phyloP scores from a whole-genome alignment of 352 stramenopile species.

The Phytophthora aleatoria region DNA sequence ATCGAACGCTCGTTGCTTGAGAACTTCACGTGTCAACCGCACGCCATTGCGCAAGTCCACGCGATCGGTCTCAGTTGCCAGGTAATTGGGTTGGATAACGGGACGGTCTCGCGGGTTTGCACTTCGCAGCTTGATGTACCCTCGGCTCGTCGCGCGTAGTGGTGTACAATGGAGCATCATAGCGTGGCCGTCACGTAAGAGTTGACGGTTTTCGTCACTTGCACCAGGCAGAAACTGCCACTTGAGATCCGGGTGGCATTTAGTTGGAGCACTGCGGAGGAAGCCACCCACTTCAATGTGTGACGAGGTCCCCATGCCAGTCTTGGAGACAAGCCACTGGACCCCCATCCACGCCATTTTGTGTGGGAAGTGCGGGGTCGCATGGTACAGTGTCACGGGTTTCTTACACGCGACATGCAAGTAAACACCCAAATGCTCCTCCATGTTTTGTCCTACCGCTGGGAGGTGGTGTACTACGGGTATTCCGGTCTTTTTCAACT shows the following conservation, averaged over 20 bases:
- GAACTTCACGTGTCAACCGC: conserved; percentile 76
- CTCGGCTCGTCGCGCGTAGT: conserved; percentile 82
- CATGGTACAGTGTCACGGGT: conserved; percentile 85
- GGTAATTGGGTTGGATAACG: conserved; percentile 86
- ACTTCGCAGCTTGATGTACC: conserved; percentile 74
- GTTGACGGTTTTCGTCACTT: conserved; percentile 33
- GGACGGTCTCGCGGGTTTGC: conserved; percentile 61
- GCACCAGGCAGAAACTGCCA: conserved; percentile 85
- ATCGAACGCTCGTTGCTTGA: conserved; percentile 82
- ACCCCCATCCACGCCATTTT: conserved; percentile 79
- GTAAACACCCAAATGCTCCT: conserved; percentile 88
- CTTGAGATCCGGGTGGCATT: conserved; percentile 80
- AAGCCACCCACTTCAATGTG: conserved; percentile 86
- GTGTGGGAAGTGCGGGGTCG: conserved; percentile 66
- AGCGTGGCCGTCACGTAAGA: conserved; percentile 47
- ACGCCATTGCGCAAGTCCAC: conserved; percentile 76
- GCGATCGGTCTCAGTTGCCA: conserved; percentile 69
- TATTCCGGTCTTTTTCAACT: conserved; percentile 67
- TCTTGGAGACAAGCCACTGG: conserved; percentile 67
- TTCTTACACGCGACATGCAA: conserved; percentile 83
- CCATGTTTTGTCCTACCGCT: conserved; percentile 82
- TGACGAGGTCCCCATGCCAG: conserved; percentile 64
- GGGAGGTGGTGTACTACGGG: conserved; percentile 73
- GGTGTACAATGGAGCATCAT: conserved; percentile 86
- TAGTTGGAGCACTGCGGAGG: conserved; percentile 47